Percentiles rank a stretch among this genome's conserved stretches.
Evolutionary conservation across 2,329 filamentous ascomycete genomes (phyloP).

Genomic region (Neonectria neomacrospora): DNA sequence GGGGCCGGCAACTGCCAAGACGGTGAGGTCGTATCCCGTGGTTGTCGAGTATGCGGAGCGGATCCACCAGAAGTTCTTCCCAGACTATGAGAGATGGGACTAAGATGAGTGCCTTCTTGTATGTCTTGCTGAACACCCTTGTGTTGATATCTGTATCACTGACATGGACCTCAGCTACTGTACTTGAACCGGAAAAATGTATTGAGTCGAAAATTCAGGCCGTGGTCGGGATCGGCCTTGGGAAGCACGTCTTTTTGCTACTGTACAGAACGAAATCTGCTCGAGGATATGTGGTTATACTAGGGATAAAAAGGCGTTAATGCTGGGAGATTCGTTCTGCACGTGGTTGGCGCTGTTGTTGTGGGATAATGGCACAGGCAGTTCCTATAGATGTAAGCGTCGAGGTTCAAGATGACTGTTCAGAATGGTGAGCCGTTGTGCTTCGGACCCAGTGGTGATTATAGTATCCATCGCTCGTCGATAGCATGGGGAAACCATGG

Average conservation of each 20-base stretch:
- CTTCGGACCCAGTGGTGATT: background rate
- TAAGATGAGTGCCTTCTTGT: background rate
- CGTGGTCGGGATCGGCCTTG: background rate
- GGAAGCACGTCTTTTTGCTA: background rate
- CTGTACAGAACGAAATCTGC: too few relatives aligned
- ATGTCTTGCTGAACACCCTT: background rate
- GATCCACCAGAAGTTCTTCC: conserved; percentile 67
- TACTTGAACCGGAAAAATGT: too few relatives aligned
- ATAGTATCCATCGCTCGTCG: background rate
- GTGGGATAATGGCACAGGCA: background rate
- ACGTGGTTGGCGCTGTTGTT: background rate
- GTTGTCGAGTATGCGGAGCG: conserved; percentile 66
- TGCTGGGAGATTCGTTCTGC: background rate
- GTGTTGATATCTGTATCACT: too few relatives aligned
- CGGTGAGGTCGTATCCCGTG: conserved; percentile 59
- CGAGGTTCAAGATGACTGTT: background rate
- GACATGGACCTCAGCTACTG: too few relatives aligned
- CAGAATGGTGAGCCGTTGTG: background rate
- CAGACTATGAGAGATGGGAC: conserved; percentile 62
- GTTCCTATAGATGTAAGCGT: background rate
- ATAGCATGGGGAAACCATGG: background rate
- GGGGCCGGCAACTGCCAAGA: conserved; percentile 56
- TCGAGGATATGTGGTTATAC: background rate
- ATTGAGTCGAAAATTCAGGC: too few relatives aligned
- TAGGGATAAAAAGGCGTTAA: background rate